These are phyloP conservation scores for Lecanicillium sp. DNA, from an alignment of 2,329 filamentous ascomycete genomes.

Conservation along the genomic window DNA sequence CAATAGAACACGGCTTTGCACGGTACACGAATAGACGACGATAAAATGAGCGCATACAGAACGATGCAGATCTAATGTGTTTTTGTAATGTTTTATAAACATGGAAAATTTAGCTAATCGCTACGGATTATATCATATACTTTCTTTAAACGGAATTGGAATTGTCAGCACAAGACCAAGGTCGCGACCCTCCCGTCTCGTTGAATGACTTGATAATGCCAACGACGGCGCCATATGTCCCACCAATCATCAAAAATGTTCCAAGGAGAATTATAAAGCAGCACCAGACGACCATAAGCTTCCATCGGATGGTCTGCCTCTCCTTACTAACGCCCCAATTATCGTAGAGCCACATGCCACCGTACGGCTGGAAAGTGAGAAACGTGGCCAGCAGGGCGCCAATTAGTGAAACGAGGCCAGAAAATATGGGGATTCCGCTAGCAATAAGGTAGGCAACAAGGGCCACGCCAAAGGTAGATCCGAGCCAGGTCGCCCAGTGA, in stretches of 20 bases:
- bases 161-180: slow-evolving; percentile 44
- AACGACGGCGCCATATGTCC: slow-evolving; percentile 38
- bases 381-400: slow-evolving; percentile 27
- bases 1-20: too few species aligned
- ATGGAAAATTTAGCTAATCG: too few species aligned
- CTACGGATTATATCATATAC: too few species aligned
- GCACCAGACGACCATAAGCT: slow-evolving; percentile 15
- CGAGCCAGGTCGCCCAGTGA: slow-evolving; percentile 29
- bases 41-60: too few species aligned
- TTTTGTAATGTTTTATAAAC: too few species aligned
- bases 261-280: slow-evolving; percentile 26
- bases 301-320: slow-evolving; percentile 7
- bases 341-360: slow-evolving; percentile 28
- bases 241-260: slow-evolving; percentile 29
- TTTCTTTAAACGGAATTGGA: slow-evolving; percentile 24
- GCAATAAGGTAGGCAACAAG: slow-evolving; percentile 23
- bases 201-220: slow-evolving; percentile 45
- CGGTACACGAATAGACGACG: too few species aligned
- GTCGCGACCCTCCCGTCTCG: slow-evolving; percentile 36
- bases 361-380: slow-evolving; percentile 25
- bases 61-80: too few species aligned
- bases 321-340: slow-evolving; percentile 21
- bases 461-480: slow-evolving; percentile 20
- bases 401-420: slow-evolving; percentile 21
- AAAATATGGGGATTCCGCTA: slow-evolving; percentile 26